phyloP scores from a whole-genome alignment of 495 filamentous ascomycete species.

The Daldinia vernicosa region DNA sequence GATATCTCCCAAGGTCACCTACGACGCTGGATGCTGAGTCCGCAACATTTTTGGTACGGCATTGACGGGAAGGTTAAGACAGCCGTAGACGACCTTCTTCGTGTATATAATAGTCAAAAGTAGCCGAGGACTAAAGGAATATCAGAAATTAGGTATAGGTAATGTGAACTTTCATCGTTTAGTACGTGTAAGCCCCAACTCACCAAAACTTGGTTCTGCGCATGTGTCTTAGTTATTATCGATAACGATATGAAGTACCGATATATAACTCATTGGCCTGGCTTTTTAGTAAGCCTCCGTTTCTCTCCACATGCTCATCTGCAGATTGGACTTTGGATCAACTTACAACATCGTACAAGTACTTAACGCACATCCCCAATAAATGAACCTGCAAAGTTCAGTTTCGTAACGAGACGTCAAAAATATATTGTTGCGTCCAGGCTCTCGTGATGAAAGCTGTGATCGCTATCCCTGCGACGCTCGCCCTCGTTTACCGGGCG shows the following conservation, averaged over 20 bases:
- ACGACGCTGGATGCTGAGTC: conserved; percentile 41
- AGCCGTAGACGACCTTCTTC: conserved; percentile 28
- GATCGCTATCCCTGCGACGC: conserved; percentile 71
- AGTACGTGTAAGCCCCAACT: too few relatives aligned
- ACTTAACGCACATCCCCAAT: neutral
- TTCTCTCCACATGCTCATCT: neutral
- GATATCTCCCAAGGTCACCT: conserved; percentile 34
- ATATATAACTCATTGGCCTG: neutral
- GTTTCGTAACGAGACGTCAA: neutral
- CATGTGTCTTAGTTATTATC: neutral
- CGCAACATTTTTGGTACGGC: conserved; percentile 43
- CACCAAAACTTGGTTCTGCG: too few relatives aligned
- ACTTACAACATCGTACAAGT: neutral
- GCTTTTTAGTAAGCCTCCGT: neutral
- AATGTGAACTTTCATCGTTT: too few relatives aligned
- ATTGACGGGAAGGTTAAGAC: conserved; percentile 31
- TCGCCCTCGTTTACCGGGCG: conserved; percentile 73
- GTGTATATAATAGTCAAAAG: conserved; percentile 19
- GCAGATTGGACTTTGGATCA: neutral
- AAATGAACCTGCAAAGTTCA: too few relatives aligned
- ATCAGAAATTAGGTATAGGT: neutral
- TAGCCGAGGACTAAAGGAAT: neutral
- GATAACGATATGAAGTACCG: neutral
- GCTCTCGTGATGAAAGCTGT: conserved; percentile 68
- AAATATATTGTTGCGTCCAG: neutral